Conservation (phyloP, 2,329 filamentous ascomycete genomes). For the Biscogniauxia marginata region DNA sequence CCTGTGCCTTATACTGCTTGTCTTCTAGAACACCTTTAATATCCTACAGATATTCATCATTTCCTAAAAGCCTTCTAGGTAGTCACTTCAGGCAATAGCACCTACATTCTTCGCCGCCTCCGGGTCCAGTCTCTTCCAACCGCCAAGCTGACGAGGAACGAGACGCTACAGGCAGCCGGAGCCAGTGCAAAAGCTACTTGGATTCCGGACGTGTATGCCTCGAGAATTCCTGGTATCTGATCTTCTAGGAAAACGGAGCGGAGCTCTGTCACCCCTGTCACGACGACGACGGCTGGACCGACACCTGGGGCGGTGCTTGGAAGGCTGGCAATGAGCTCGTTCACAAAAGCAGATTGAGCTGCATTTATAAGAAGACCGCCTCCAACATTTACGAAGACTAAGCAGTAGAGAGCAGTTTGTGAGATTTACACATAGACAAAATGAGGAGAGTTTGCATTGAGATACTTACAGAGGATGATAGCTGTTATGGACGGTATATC, state of each 20-base stretch:
- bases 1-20: too few relatives aligned
- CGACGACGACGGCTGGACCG: neutral
- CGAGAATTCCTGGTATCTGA: neutral
- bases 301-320: neutral
- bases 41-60: too few relatives aligned
- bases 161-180: neutral
- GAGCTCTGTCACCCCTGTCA: neutral
- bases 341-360: neutral
- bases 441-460: too few relatives aligned
- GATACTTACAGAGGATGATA: too few relatives aligned
- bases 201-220: neutral
- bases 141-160: neutral
- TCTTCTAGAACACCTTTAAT: too few relatives aligned
- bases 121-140: neutral
- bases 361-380: neutral
- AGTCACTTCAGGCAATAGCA: neutral
- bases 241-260: neutral
- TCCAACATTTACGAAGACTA: neutral
- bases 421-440: too few relatives aligned
- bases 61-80: too few relatives aligned
- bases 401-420: too few relatives aligned
- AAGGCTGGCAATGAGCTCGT: neutral
- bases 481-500: too few relatives aligned
- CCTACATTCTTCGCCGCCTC: neutral
- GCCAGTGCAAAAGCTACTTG: neutral